Percentiles rank a stretch among this genome's conserved stretches.
Conservation (phyloP, 495 filamentous ascomycete genomes). For the Hypomontagnella monticulosa region DNA sequence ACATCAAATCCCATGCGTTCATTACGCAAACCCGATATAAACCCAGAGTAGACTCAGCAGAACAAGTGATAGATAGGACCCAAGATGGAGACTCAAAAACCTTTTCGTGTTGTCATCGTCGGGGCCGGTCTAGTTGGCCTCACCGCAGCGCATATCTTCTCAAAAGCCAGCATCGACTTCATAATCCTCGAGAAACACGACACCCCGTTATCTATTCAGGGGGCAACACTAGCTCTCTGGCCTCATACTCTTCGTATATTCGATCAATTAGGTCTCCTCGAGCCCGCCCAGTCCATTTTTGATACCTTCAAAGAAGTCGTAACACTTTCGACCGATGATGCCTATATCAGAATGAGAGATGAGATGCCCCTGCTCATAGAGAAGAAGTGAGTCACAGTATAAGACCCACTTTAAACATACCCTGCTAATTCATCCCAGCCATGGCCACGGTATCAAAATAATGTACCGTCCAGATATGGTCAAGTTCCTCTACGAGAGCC, state of each 20-base stretch:
- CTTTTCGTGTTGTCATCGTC: conserved; percentile 62
- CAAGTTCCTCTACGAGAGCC: conserved; percentile 46
- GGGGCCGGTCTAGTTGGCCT: conserved; percentile 63
- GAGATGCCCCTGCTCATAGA: neutral
- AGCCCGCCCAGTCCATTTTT: conserved; percentile 31
- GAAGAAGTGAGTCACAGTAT: conserved; percentile 13
- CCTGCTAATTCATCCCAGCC: conserved; percentile 34
- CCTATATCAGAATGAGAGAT: conserved; percentile 4
- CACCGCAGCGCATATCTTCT: conserved; percentile 58
- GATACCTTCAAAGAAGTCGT: conserved; percentile 23
- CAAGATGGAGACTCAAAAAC: conserved; percentile 8
- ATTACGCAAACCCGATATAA: too few relatives aligned
- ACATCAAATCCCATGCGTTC: too few relatives aligned
- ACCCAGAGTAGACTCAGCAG: too few relatives aligned
- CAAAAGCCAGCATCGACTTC: conserved; percentile 57
- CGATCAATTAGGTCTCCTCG: conserved; percentile 59
- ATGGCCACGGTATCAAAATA: conserved; percentile 49
- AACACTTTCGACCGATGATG: conserved; percentile 41
- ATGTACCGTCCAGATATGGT: conserved; percentile 50
- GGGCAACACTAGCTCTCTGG: conserved; percentile 52
- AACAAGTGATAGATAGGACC: too few relatives aligned
- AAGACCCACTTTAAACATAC: neutral
- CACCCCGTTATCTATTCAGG: conserved; percentile 51
- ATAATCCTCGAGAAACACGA: conserved; percentile 56
- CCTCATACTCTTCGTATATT: conserved; percentile 50